Evolutionary conservation across 179 eudicot genomes (phyloP).

Genomic region (Spinacia oleracea): DNA sequence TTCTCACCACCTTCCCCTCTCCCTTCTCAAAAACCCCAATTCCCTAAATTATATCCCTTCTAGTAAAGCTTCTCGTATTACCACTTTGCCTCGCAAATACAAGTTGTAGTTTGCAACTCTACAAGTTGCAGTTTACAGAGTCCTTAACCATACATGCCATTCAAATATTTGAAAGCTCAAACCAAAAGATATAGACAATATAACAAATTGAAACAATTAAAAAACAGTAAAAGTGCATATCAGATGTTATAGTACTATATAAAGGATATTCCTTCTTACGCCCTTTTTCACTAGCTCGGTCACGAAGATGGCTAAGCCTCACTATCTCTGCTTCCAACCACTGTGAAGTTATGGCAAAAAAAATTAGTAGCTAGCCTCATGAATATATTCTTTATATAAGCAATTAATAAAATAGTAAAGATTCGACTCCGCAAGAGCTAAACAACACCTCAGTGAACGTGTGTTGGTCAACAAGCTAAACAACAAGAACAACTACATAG

Average conservation of each 20-base stretch:
- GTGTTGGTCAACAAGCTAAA: neutral
- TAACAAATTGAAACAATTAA: slow-evolving; percentile 1
- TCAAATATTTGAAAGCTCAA: slow-evolving; percentile 12
- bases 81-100: neutral
- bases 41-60: neutral
- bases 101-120: neutral
- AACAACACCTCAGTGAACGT: neutral
- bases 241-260: neutral
- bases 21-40: neutral
- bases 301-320: slow-evolving; percentile 95
- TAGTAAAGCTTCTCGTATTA: neutral
- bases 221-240: neutral
- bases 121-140: neutral
- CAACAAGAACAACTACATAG: neutral
- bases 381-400: neutral
- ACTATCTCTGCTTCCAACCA: slow-evolving; percentile 82
- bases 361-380: neutral
- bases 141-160: slow-evolving; percentile 1
- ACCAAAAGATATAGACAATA: neutral
- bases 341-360: slow-evolving; percentile 48
- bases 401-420: neutral
- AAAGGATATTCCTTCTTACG: slow-evolving; percentile 98
- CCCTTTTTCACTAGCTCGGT: slow-evolving; percentile 94
- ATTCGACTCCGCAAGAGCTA: neutral
- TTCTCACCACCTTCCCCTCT: neutral